Evolutionary conservation across 1,139 yeast genomes (phyloP), one percentile per base, ranked within the genome.

Genomic region (Magnusiomyces paraingens): DNA sequence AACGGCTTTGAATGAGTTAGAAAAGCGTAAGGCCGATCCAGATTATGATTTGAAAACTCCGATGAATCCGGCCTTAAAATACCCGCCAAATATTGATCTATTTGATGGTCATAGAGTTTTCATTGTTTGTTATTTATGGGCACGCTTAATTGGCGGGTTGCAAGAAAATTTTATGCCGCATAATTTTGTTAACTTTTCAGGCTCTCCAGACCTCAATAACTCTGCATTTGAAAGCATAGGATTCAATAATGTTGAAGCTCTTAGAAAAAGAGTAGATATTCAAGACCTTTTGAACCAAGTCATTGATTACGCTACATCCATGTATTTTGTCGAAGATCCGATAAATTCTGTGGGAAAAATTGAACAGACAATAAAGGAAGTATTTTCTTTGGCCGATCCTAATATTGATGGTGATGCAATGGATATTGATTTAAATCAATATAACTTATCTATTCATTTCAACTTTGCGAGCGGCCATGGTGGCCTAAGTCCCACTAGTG

Each of bases 391-490:
- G 22, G n/a, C 22, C 8, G 46, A 21, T 8, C 15, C 10, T 43
- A 14, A 21, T 6, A n/a, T 17, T 20, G 20, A 41, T 41, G 29
- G 46, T n/a, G 46, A 43, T 21, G 46, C 15, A 8, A 43, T 20
- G 32, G 32, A 43, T 11, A 43, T 43, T 43, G 46, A 43, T 18
- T 8, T 18, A 3, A 26, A 43, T 2, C 20, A 21, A 18, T 20
- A 17, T 4, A 22, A 46, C 35, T 20, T 46, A 6, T 46, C 49
- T 2, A 35, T 46, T 4, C 49, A 46, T n/a, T 35, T 32, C 15
- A 29, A 35, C 3, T 46, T 46, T 46, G 49, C 41, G 12, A 46
- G 14, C 14, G 49, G 49, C 15, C 40, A 43, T 18, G 46, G 22
- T 8, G 46, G 46, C 11, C 46, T 43, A 18, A 21, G 32, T 43